A percentile compares a stretch with the other conserved stretches of the same genome.
Conservation (phyloP, 1,284 basidiomycete species). For the Veloboletus limbatus region DNA sequence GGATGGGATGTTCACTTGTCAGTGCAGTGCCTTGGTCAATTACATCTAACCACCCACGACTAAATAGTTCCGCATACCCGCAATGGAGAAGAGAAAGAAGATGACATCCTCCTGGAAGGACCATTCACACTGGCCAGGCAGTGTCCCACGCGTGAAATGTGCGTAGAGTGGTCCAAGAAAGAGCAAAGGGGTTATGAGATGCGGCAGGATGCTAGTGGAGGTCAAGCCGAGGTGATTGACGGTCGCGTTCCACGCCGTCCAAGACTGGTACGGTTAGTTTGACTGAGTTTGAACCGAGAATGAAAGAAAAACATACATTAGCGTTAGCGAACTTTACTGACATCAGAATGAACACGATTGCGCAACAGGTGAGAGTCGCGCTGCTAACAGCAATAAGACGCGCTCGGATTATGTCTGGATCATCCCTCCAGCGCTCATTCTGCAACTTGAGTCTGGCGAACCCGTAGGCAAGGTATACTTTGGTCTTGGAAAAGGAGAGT, state of each 20-base stretch:
- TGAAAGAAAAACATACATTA: slow-evolving; percentile 30
- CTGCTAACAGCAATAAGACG: slow-evolving; percentile 57
- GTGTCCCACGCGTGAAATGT: slow-evolving; percentile 47
- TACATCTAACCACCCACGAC: slow-evolving; percentile 50
- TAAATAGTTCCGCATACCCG: slow-evolving; percentile 74
- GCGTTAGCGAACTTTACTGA: slow-evolving; percentile 28
- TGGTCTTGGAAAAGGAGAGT: slow-evolving; percentile 42
- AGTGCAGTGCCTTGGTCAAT: background rate
- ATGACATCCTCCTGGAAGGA: slow-evolving; percentile 41
- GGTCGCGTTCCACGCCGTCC: slow-evolving; percentile 18
- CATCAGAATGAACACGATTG: slow-evolving; percentile 42
- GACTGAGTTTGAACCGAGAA: background rate
- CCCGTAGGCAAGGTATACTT: slow-evolving; percentile 26
- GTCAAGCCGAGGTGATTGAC: slow-evolving; percentile 23
- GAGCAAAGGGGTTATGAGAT: slow-evolving; percentile 74
- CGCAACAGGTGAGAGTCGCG: slow-evolving; percentile 54
- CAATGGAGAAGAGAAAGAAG: slow-evolving; percentile 46
- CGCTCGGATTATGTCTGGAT: slow-evolving; percentile 70
- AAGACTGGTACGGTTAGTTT: slow-evolving; percentile 16
- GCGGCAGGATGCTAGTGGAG: slow-evolving; percentile 42
- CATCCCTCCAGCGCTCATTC: slow-evolving; percentile 61
- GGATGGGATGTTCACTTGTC: background rate
- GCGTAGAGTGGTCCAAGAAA: slow-evolving; percentile 83
- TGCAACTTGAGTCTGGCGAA: slow-evolving; percentile 30
- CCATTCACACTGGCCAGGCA: slow-evolving; percentile 67